Evolutionary conservation across 2,329 filamentous ascomycete genomes (phyloP), one percentile per base, ranked within the genome.

Genomic region (Davidsoniella australis): DNA sequence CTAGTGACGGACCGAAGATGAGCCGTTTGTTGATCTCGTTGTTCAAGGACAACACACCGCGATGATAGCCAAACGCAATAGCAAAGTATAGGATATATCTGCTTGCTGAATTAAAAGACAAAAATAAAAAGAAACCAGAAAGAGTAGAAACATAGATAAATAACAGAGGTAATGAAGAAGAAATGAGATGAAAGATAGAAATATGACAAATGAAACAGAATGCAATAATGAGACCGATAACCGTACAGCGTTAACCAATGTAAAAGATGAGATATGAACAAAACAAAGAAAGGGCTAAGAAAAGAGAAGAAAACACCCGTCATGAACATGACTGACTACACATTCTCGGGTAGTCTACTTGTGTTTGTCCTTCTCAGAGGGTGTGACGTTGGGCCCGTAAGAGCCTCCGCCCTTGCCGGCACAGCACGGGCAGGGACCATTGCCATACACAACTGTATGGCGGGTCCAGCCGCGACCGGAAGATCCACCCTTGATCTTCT

Each of bases 381-480:
- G 65, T 14, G 69, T 68, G 23, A 75, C 72, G 24, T 66, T 73
- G 39, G 68, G 66, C 24, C 72, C 73, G 54, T 76, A 76, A 58
- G 73, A 73, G 6, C 70, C 67, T 16, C 64, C 68, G 6, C 66
- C 64, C 29, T 62, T 62, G 5, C 66, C 68, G 8, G 69, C 66
- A 55, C 74, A 78, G 1, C 73, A 72, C 38, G 75, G 64, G 54
- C 74, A 78, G 2, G 71, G 67, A 5, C 73, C 72, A 52, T 73
- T 73, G 24, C 73, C 73, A 54, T 76, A 77, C 23, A 77, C 73
- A 23, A 72, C 68, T 14, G 73, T 78, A 58, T 78, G 74, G 37
- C 72, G 67, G 56, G 66, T 71, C 74, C 73, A 78, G 40, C 67
- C 67, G 16, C 66, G 64, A 4, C 70, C 71, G 10, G 65, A 62